phyloP scores from a whole-genome alignment of 192 early-diverging fungal genomes.

The Entrophospora sp. region DNA sequence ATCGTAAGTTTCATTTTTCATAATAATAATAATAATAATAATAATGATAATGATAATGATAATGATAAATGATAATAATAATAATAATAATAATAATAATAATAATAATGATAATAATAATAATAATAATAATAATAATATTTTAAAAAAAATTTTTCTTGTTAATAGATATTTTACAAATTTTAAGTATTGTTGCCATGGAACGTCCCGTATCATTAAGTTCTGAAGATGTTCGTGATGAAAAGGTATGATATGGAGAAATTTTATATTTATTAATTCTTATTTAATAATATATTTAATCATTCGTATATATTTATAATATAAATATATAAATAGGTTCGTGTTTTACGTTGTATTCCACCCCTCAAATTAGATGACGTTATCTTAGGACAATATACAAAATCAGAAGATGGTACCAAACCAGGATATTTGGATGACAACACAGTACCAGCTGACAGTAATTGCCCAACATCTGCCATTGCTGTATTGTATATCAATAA shows the following conservation, averaged over 20 bases:
- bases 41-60: background rate
- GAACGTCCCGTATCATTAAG: slow-evolving; percentile 78
- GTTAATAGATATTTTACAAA: slow-evolving; percentile 78
- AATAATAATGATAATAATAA: background rate
- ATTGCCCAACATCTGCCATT: slow-evolving; percentile 87
- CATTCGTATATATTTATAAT: background rate
- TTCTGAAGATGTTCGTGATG: slow-evolving; percentile 90
- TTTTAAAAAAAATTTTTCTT: background rate
- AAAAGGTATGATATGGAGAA: slow-evolving; percentile 57
- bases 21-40: background rate
- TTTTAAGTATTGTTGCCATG: slow-evolving; percentile 92
- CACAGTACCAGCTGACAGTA: slow-evolving; percentile 75
- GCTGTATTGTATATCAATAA: slow-evolving; percentile 84
- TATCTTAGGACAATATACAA: slow-evolving; percentile 86
- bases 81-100: background rate
- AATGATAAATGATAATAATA: background rate
- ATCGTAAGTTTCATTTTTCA: slow-evolving; percentile 41
- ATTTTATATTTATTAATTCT: background rate
- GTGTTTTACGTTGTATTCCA: slow-evolving; percentile 70
- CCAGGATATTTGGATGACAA: slow-evolving; percentile 93
- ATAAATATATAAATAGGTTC: slow-evolving; percentile 21
- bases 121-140: background rate
- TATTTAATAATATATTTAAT: background rate
- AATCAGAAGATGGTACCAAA: slow-evolving; percentile 65
- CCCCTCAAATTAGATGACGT: slow-evolving; percentile 75